Evolutionary conservation across 345 rosid species (phyloP).

Genomic region (Eucalyptus camaldulensis): DNA sequence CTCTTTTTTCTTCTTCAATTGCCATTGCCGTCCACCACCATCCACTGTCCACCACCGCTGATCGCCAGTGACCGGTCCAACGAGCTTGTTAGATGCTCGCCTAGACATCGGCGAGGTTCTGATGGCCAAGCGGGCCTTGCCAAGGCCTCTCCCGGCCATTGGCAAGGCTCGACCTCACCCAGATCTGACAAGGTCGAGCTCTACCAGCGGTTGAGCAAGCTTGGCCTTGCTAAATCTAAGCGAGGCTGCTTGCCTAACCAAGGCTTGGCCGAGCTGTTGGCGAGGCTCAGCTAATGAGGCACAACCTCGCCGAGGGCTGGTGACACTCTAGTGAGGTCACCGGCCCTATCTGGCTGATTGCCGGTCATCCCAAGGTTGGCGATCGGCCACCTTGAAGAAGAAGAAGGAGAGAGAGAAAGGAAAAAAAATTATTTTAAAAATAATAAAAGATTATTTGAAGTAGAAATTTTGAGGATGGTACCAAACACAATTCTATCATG

Average conservation of each 20-base stretch:
- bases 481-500: fast-evolving
- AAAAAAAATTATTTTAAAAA: too few species aligned
- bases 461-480: fast-evolving
- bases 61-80: fast-evolving
- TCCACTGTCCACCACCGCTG: fast-evolving
- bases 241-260: fast-evolving
- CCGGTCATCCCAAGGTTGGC: fast-evolving
- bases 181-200: fast-evolving
- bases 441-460: too few species aligned
- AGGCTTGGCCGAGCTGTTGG: fast-evolving
- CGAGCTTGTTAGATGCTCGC: fast-evolving
- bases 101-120: fast-evolving
- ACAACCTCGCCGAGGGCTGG: fast-evolving
- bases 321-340: fast-evolving
- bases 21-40: fast-evolving
- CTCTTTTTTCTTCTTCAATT: too few species aligned
- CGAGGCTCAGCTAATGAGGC: fast-evolving
- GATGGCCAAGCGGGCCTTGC: fast-evolving
- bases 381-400: too few species aligned
- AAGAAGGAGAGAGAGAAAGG: too few species aligned
- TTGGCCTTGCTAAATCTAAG: fast-evolving
- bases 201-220: fast-evolving
- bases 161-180: fast-evolving
- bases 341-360: fast-evolving
- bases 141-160: fast-evolving